phyloP scores from a whole-genome alignment of 768 basidiomycete species.

The Calocybe gangraenosa region DNA sequence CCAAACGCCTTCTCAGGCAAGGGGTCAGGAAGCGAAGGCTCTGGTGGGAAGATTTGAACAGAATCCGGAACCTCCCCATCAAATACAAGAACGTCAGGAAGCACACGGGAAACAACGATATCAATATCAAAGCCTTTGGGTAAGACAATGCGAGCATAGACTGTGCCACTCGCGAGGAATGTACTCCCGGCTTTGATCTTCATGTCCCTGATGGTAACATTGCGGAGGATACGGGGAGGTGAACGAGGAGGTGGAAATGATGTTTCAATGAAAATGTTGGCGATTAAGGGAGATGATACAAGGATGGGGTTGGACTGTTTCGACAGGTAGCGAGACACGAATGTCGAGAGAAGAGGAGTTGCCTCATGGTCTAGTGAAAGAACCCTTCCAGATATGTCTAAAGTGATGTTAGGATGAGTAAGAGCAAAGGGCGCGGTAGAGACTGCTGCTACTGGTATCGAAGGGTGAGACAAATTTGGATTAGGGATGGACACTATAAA shows the following conservation, averaged over 20 bases:
- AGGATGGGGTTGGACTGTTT: constrained; percentile 51
- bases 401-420: constrained; percentile 64
- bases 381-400: constrained; percentile 52
- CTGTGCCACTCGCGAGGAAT: constrained; percentile 67
- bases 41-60: constrained; percentile 18
- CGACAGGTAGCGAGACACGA: constrained; percentile 64
- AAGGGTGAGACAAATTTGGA: constrained; percentile 8
- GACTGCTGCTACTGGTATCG: constrained; percentile 51
- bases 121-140: constrained; percentile 65
- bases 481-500: constrained; percentile 55
- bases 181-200: constrained; percentile 49
- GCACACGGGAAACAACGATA: constrained; percentile 58
- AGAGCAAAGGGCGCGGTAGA: constrained; percentile 52
- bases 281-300: constrained; percentile 53
- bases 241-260: constrained; percentile 65
- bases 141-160: constrained; percentile 61
- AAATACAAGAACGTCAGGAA: constrained; percentile 75
- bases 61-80: constrained; percentile 60
- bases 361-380: constrained; percentile 42
- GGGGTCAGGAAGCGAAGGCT: constrained; percentile 59
- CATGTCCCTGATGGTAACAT: constrained; percentile 78
- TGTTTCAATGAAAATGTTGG: constrained; percentile 40
- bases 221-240: constrained; percentile 59
- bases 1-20: constrained; percentile 73
- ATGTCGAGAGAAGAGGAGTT: constrained; percentile 47